phyloP scores from a whole-genome alignment of 257 asterid genomes.

The Mitragyna speciosa region DNA sequence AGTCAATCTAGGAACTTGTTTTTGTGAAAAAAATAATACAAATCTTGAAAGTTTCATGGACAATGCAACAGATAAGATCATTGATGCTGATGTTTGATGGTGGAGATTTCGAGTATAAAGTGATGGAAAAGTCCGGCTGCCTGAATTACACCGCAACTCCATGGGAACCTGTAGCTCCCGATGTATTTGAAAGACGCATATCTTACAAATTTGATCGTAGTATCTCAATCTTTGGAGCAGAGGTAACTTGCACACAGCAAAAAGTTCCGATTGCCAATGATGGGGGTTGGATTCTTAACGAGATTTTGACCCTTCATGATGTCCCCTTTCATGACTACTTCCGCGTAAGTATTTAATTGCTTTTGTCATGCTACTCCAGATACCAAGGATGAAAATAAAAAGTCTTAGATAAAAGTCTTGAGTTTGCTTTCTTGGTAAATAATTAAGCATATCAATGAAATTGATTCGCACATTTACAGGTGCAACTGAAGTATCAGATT shows the following conservation, averaged over 20 bases:
- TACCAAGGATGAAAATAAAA: not conserved
- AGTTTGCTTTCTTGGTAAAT: not conserved
- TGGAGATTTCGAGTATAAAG: constrained; percentile 69
- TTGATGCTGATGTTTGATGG: constrained; percentile 77
- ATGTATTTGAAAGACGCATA: constrained; percentile 48
- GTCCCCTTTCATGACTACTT: constrained; percentile 71
- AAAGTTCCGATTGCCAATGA: constrained; percentile 41
- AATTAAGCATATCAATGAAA: not conserved
- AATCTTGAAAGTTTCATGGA: not conserved
- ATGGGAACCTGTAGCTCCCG: constrained; percentile 53
- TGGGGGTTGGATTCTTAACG: constrained; percentile 62
- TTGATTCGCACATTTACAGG: constrained; percentile 39
- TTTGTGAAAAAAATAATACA: not conserved
- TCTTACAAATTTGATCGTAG: constrained; percentile 68
- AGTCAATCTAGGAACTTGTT: not conserved
- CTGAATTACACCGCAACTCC: constrained; percentile 57
- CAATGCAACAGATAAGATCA: constrained; percentile 48
- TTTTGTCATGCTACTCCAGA: not conserved
- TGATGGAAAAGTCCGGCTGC: constrained; percentile 80
- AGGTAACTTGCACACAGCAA: constrained; percentile 72
- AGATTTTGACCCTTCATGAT: constrained; percentile 64
- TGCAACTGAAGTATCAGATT: constrained; percentile 55
- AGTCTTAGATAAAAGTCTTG: not conserved
- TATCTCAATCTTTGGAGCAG: constrained; percentile 76
- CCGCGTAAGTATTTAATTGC: constrained; percentile 48